Percentiles rank a stretch among this genome's conserved stretches.
Evolutionary conservation across 768 basidiomycete genomes (phyloP).

Genomic region (Gautieria morchelliformis): DNA sequence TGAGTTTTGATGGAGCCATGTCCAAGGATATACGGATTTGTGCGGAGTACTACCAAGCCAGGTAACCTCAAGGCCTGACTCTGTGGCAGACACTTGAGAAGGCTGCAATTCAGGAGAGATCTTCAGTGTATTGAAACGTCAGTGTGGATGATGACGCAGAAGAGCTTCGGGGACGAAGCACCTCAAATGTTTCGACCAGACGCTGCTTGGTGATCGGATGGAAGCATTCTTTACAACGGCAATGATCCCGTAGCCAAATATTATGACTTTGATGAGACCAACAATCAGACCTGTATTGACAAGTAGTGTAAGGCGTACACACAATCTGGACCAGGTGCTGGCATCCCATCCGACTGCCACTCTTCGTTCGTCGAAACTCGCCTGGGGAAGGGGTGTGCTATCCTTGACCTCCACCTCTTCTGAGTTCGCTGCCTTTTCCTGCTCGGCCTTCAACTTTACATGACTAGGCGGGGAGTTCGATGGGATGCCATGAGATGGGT

Average conservation of each 20-base stretch:
- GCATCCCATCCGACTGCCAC: slow-evolving; percentile 69
- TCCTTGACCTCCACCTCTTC: not conserved
- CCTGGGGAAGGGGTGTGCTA: not conserved
- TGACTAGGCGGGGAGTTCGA: not conserved
- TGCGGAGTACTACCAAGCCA: slow-evolving; percentile 50
- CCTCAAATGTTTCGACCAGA: slow-evolving; percentile 79
- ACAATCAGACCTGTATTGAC: not conserved
- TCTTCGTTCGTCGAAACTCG: slow-evolving; percentile 38
- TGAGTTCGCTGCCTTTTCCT: not conserved
- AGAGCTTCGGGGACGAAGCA: slow-evolving; percentile 19
- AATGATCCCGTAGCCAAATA: slow-evolving; percentile 89
- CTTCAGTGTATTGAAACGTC: slow-evolving; percentile 28
- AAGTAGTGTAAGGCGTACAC: slow-evolving; percentile 20
- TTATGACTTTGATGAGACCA: slow-evolving; percentile 47
- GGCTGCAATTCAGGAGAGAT: slow-evolving; percentile 71
- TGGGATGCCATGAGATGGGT: not conserved
- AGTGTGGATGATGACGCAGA: not conserved
- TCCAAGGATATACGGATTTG: slow-evolving; percentile 79
- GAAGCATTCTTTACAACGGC: slow-evolving; percentile 79
- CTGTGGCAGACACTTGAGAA: slow-evolving; percentile 39
- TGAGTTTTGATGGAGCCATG: slow-evolving; percentile 68
- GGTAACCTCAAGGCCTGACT: slow-evolving; percentile 59
- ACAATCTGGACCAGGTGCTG: slow-evolving; percentile 70
- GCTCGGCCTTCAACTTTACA: not conserved
- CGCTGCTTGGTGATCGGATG: slow-evolving; percentile 86